These are phyloP conservation scores for Penicillium sp. DNA, from an alignment of 2,329 filamentous ascomycete genomes.

Conservation along the genomic window DNA sequence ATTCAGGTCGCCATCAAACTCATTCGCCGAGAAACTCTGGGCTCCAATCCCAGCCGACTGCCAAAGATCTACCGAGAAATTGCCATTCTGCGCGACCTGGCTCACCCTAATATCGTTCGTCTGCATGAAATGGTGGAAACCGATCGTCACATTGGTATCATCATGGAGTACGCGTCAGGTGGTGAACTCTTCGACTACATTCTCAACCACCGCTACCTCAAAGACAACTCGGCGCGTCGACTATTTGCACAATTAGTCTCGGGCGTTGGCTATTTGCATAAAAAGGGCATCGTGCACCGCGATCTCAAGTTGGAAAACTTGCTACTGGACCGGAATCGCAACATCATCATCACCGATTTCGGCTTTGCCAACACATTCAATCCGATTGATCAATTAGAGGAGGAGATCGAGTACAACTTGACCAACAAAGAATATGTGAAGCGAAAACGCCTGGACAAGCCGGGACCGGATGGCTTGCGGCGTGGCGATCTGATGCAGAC, in stretches of 20 bases:
- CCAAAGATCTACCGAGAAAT: constrained; percentile 98
- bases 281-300: constrained; percentile 96
- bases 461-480: constrained; percentile 70
- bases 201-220: constrained; percentile 91
- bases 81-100: constrained; percentile 78
- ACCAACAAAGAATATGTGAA: constrained; percentile 86
- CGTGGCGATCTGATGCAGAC: constrained; percentile 98
- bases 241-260: constrained; percentile 95
- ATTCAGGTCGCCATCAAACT: constrained; percentile 97
- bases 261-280: constrained; percentile 94
- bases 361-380: constrained; percentile 98
- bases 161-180: constrained; percentile 95
- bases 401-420: constrained; percentile 86
- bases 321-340: constrained; percentile 89
- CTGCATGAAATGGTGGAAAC: constrained; percentile 99
- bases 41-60: constrained; percentile 80
- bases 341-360: constrained; percentile 99
- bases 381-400: constrained; percentile 76
- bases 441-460: constrained; percentile 75
- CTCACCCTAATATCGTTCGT: constrained; percentile 94
- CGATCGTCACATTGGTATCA: constrained; percentile 94
- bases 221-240: constrained; percentile 84
- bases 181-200: constrained; percentile 99
- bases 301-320: constrained; percentile 96
- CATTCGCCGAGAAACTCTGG: constrained; percentile 86